These are phyloP conservation scores for Fusarium pseudocircinatum DNA, from an alignment of 2,329 filamentous ascomycete species.

Conservation along the genomic window DNA sequence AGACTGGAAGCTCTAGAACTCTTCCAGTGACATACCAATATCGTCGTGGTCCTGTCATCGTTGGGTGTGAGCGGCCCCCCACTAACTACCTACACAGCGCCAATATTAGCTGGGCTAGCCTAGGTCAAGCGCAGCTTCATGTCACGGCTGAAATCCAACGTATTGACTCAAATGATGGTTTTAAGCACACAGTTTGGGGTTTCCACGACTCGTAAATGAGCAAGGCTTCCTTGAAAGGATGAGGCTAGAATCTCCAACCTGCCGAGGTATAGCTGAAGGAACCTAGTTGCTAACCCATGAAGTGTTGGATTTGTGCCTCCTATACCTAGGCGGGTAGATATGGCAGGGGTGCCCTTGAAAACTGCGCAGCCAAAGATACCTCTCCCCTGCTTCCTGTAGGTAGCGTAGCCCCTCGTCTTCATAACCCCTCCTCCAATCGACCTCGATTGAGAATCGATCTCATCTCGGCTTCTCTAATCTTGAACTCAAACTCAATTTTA, in stretches of 20 bases:
- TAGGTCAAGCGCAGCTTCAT: not conserved
- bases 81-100: not conserved
- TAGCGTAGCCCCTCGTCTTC: not conserved
- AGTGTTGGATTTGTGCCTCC: not conserved
- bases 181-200: not conserved
- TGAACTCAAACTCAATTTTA: conserved; percentile 9
- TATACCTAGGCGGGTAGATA: not conserved
- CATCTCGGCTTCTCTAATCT: conserved; percentile 5
- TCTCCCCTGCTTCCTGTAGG: not conserved
- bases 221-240: not conserved
- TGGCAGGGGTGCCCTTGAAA: conserved; percentile 1
- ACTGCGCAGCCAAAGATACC: not conserved
- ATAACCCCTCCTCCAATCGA: conserved; percentile 9
- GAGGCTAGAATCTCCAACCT: not conserved
- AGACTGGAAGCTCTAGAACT: conserved; percentile 15
- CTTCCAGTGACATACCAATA: conserved; percentile 24
- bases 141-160: not conserved
- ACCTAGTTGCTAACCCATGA: not conserved
- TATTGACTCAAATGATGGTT: conserved; percentile 12
- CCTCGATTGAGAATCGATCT: conserved; percentile 1
- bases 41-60: not conserved
- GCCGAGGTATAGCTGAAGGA: not conserved
- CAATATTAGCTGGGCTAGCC: not conserved
- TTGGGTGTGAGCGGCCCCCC: conserved; percentile 16
- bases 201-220: not conserved